Conservation (phyloP, 2,329 filamentous ascomycete genomes). For the Sporothrix curviconia region DNA sequence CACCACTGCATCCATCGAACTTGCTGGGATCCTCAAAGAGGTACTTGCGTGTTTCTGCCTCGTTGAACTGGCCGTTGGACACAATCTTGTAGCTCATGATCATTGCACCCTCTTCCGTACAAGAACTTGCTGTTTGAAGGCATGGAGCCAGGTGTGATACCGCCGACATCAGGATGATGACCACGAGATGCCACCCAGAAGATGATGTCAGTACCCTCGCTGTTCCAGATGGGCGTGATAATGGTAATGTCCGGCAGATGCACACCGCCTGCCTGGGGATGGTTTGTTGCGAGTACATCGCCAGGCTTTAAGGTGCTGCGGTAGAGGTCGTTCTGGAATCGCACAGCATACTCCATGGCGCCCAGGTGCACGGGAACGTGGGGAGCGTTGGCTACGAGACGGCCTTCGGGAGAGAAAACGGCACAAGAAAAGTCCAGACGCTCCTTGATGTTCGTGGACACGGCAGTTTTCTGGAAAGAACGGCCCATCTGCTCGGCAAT, state of each 20-base stretch:
- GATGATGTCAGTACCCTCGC: constrained; percentile 53
- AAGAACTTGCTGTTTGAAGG: constrained; percentile 32
- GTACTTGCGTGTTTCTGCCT: constrained; percentile 61
- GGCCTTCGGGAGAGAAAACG: constrained; percentile 67
- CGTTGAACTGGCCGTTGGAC: constrained; percentile 42
- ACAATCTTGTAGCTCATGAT: constrained; percentile 33
- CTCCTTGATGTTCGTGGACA: constrained; percentile 14
- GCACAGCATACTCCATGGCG: constrained; percentile 75
- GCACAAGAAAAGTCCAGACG: constrained; percentile 53
- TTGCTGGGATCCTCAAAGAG: constrained; percentile 25
- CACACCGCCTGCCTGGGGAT: constrained; percentile 51
- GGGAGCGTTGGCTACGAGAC: constrained; percentile 70
- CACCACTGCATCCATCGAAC: constrained; percentile 31
- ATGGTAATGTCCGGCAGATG: constrained; percentile 79
- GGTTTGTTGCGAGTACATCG: constrained; percentile 77
- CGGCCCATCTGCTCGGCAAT: constrained; percentile 16
- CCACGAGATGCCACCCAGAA: constrained; percentile 77
- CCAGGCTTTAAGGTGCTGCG: constrained; percentile 68
- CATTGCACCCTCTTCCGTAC: constrained; percentile 38
- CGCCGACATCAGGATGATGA: constrained; percentile 79
- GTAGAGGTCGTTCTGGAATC: constrained; percentile 73
- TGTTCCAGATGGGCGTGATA: constrained; percentile 67
- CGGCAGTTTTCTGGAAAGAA: constrained; percentile 11
- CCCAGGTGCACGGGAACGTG: constrained; percentile 76
- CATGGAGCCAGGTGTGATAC: constrained; percentile 59